phyloP scores from a whole-genome alignment of 192 early-diverging fungal genomes.

The Umbelopsis sp. region DNA sequence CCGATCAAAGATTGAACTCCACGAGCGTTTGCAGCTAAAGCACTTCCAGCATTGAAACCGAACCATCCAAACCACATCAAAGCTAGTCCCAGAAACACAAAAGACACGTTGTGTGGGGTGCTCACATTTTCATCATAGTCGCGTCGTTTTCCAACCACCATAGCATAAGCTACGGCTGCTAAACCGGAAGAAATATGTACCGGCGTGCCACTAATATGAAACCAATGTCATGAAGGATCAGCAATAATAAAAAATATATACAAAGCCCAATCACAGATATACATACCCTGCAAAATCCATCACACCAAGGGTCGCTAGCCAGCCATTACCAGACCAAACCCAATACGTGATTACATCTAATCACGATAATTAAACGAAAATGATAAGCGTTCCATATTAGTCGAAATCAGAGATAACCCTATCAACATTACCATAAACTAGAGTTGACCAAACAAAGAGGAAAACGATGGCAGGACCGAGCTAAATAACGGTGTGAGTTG shows the following conservation, averaged over 20 bases:
- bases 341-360: conserved; percentile 73
- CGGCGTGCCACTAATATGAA: conserved; percentile 64
- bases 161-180: conserved; percentile 79
- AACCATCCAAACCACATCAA: conserved; percentile 94
- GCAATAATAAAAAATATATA: not conserved
- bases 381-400: no score
- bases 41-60: conserved; percentile 87
- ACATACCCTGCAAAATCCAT: conserved; percentile 79
- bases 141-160: conserved; percentile 81
- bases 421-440: conserved; percentile 57
- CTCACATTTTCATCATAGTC: conserved; percentile 70
- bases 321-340: conserved; percentile 84
- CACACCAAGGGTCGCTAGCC: conserved; percentile 72
- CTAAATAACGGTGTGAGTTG: not conserved
- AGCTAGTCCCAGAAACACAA: conserved; percentile 81
- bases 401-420: no score
- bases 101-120: conserved; percentile 80
- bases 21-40: conserved; percentile 67
- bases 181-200: conserved; percentile 84
- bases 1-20: conserved; percentile 76
- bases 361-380: conserved; percentile 9
- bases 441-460: conserved; percentile 39
- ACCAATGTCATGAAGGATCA: not conserved
- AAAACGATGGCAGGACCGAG: conserved; percentile 47
- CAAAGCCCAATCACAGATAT: not conserved